These are phyloP conservation scores for Leptographium radiaticola DNA, from an alignment of 2,329 filamentous ascomycete genomes.

Conservation along the genomic window DNA sequence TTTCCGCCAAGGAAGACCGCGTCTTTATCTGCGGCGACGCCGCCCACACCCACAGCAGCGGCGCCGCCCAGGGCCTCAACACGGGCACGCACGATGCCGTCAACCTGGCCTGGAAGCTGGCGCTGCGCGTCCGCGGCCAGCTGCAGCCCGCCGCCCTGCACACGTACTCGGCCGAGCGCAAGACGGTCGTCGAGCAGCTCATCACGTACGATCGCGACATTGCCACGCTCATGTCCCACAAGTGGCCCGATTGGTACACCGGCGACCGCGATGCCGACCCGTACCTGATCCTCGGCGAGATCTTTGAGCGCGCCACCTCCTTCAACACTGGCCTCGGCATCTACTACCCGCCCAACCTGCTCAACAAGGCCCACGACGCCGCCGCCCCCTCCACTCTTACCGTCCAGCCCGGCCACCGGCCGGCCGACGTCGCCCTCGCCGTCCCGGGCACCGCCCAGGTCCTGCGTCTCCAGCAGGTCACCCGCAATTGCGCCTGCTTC, in stretches of 20 bases:
- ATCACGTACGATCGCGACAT: slow-evolving; percentile 25
- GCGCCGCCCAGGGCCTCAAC: slow-evolving; percentile 49
- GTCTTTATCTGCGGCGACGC: slow-evolving; percentile 36
- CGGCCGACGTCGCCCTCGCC: slow-evolving; percentile 30
- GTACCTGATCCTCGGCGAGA: slow-evolving; percentile 35
- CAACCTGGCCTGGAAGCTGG: slow-evolving; percentile 34
- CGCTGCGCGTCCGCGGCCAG: slow-evolving; percentile 15
- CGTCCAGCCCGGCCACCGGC: slow-evolving; percentile 27
- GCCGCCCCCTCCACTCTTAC: background rate
- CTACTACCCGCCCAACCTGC: slow-evolving; percentile 25
- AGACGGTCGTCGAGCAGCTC: slow-evolving; percentile 22
- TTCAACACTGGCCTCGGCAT: slow-evolving; percentile 51
- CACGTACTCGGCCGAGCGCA: slow-evolving; percentile 26
- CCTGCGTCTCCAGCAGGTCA: slow-evolving; percentile 29
- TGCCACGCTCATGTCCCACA: slow-evolving; percentile 23
- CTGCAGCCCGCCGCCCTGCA: slow-evolving; percentile 15
- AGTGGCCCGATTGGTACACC: slow-evolving; percentile 23
- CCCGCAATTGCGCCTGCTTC: slow-evolving; percentile 28
- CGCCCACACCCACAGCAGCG: slow-evolving; percentile 44
- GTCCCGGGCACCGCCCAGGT: slow-evolving; percentile 30
- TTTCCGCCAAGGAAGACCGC: slow-evolving; percentile 37
- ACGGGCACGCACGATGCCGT: slow-evolving; percentile 43
- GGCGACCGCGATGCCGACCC: slow-evolving; percentile 26
- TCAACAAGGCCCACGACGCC: slow-evolving; percentile 5
- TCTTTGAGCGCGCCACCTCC: slow-evolving; percentile 44